Evolutionary conservation across 2,329 filamentous ascomycete species (phyloP), one percentile per base, ranked within the genome.

Genomic region (Apiospora aurea): DNA sequence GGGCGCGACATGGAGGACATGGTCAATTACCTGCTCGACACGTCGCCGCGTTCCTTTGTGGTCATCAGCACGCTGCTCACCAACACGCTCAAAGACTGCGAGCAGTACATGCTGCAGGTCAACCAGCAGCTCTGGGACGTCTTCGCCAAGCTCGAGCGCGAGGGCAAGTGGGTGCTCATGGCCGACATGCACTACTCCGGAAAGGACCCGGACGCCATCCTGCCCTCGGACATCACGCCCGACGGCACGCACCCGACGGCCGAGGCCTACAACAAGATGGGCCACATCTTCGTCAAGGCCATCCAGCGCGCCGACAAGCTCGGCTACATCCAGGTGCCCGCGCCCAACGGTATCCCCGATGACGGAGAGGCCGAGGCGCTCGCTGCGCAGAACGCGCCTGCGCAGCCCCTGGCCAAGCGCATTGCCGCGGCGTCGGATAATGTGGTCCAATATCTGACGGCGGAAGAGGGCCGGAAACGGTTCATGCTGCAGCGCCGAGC

Each of bases 141-240:
- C 69, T 73, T 44, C 67, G 70, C 71, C 21, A 49, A 44, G 5
- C 53, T 75, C 49, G 41, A 71, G 34, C 61, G 21, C 1, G 72
- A 75, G 47, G 70, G 72, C 24, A 75, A 71, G 43, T 76, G 69
- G 21, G 71, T 78, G 7, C 72, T 78, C 1, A 67, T 79, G 13
- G 78, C 75, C n/a, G 77, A 80, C 47, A 79, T 80, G 77, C 75
- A 79, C 69, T 69, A 72, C 16, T 46, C 64, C 21, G 71, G 71
- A n/a, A 66, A 57, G 69, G 61, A 53, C 41, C 73, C 73, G 14
- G 67, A 72, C 67, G 73, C 74, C 16, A 75, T 75, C 16, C 51
- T 69, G 18, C 71, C 75, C 14, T 16, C 14, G 1, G 73, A 78
- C 49, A 76, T 78, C 68, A 75, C 73, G 8, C 69, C 75, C n/a